Conservation (phyloP, 2,329 filamentous ascomycete species). For the Periconia macrospinosa region DNA sequence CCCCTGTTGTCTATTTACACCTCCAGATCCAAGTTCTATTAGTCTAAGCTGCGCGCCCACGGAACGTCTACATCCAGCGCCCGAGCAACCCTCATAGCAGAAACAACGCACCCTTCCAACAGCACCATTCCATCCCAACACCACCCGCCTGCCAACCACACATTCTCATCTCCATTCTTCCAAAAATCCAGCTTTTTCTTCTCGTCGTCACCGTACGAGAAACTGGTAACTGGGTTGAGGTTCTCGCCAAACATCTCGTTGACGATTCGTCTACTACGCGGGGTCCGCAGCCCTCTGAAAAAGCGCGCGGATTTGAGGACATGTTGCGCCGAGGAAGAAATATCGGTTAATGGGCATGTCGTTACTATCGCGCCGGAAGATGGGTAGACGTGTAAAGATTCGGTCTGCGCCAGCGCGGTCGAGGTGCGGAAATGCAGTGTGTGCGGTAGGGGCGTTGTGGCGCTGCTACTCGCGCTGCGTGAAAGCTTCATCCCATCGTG, state of each 20-base stretch:
- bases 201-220: constrained; percentile 17
- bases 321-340: constrained; percentile 41
- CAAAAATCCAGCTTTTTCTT: constrained; percentile 36
- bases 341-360: constrained; percentile 51
- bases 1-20: too few relatives aligned
- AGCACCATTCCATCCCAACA: constrained; percentile 68
- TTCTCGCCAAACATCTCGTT: constrained; percentile 48
- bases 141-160: constrained; percentile 63
- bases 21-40: too few relatives aligned
- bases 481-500: constrained; percentile 16
- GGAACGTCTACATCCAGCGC: constrained; percentile 53
- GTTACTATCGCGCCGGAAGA: constrained; percentile 55
- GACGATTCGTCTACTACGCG: constrained; percentile 52
- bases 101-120: constrained; percentile 63
- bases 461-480: constrained; percentile 5
- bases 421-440: constrained; percentile 34
- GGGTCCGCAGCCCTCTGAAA: constrained; percentile 56
- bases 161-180: constrained; percentile 57
- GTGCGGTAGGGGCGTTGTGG: constrained; percentile 27
- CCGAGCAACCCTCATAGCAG: constrained; percentile 59
- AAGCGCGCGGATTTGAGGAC: constrained; percentile 52
- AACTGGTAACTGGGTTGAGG: background rate
- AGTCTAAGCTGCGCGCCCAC: constrained; percentile 13
- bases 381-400: constrained; percentile 57
- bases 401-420: constrained; percentile 43